phyloP scores from a whole-genome alignment of 768 basidiomycete species.

The Cyathus striatus region DNA sequence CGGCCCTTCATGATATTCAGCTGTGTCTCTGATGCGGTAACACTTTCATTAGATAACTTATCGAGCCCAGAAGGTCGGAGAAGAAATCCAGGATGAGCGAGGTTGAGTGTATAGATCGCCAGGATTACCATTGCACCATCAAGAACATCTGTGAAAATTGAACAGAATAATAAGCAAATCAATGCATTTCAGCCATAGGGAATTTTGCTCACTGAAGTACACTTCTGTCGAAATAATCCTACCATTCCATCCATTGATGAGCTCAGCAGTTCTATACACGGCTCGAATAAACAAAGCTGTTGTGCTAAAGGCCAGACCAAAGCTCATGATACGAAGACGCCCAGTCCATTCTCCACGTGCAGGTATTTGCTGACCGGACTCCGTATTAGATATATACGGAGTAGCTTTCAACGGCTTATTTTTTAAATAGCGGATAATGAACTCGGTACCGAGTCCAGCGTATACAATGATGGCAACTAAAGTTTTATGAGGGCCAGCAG shows the following conservation, averaged over 20 bases:
- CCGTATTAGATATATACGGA: background rate
- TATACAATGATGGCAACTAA: constrained; percentile 39
- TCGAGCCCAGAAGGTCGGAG: no score
- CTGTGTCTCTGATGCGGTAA: no score
- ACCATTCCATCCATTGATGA: constrained; percentile 36
- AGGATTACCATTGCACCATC: constrained; percentile 42
- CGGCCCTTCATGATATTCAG: no score
- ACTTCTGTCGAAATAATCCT: constrained; percentile 30
- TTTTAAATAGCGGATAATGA: constrained; percentile 31
- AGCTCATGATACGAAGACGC: background rate
- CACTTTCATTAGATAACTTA: no score
- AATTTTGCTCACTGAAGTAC: no score
- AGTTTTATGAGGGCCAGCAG: no score
- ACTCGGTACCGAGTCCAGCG: constrained; percentile 36
- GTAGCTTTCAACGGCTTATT: constrained; percentile 19
- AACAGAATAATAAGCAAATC: constrained; percentile 16
- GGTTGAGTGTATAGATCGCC: constrained; percentile 38
- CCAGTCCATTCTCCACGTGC: background rate
- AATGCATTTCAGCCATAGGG: constrained; percentile 33
- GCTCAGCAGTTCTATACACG: constrained; percentile 37
- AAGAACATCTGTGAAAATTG: constrained; percentile 34
- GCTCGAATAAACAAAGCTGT: constrained; percentile 16
- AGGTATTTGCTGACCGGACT: no score
- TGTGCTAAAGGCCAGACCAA: background rate
- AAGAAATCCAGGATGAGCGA: constrained; percentile 38